These are phyloP conservation scores for Plasmodium coatneyi DNA, from an alignment of 169 alveolate species.

Conservation along the genomic window DNA sequence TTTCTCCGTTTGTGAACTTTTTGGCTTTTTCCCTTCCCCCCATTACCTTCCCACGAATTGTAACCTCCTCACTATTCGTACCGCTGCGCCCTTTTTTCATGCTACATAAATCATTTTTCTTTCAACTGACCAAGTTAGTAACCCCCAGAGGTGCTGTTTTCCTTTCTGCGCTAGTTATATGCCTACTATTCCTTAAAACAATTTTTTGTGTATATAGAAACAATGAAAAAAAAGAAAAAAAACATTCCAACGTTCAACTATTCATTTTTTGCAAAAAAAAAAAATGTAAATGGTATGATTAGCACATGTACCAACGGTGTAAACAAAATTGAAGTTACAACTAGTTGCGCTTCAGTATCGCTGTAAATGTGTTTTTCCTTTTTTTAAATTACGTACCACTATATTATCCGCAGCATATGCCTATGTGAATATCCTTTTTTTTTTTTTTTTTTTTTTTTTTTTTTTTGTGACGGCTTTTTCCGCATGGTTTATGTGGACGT, in stretches of 20 bases:
- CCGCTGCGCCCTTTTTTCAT: neutral
- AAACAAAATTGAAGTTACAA: neutral
- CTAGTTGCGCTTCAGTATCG: neutral
- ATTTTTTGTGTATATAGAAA: neutral
- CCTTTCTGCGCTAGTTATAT: neutral
- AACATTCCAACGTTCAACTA: neutral
- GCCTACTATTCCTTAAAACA: neutral
- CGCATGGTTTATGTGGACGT: neutral
- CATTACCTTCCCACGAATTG: neutral
- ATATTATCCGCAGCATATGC: neutral
- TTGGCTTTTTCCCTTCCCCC: neutral
- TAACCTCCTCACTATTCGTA: neutral
- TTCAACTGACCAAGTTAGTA: neutral
- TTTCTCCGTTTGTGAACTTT: neutral
- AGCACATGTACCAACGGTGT: neutral
- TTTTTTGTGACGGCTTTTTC: neutral
- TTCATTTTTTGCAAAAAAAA: neutral
- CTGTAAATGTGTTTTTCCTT: neutral
- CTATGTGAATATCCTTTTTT: neutral
- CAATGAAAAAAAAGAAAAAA: neutral
- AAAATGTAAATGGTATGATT: neutral
- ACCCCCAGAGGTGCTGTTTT: neutral
- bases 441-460: neutral
- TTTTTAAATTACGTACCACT: neutral
- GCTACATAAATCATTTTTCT: neutral